Evolutionary conservation across 495 filamentous ascomycete species (phyloP), one percentile per base, ranked within the genome.

Genomic region (Neurospora sp.): DNA sequence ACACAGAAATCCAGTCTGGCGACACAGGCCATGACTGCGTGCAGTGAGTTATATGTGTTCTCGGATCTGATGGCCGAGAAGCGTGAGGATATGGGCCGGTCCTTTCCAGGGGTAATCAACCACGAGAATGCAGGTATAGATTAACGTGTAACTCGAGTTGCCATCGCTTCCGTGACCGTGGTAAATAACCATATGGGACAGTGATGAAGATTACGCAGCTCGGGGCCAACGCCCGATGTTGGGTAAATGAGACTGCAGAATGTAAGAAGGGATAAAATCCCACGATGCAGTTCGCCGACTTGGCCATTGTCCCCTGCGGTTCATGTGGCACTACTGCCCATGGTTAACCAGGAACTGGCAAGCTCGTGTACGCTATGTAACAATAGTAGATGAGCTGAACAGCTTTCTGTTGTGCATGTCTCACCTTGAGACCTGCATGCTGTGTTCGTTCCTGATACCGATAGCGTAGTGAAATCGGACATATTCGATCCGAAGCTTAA

Each of bases 201-300:
- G 45, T 37, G 75, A 77, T 77, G 77, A 75, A 72, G 75, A 75
- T 78, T 77, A 77, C 78, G 78, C 73, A 77, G 73, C 69, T 61
- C 45, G 40, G 70, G 42, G 39, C 68, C 71, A 72, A 41, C 70
- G 40, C 37, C 45, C 69, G 65, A 76, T 70, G 42, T 70, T 68
- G 72, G 68, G 71, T 71, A 80, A 78, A 77, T 70, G 69, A 70
- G 27, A 47, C 47, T n/a, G 71, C 74, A 74, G 77, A 70, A 71
- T 78, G 78, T 73, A 77, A 74, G 75, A 74, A 75, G 76, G 78
- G 77, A 68, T 78, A 80, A 80, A 80, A 61, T 53, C 77, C 70
- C 72, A 71, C 69, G 31, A 35, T 70, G 72, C 73, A 75, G 74
- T 70, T 31, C 71, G 37, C 71, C 71, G 68, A n/a, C n/a, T n/a